Evolutionary conservation across 2,329 filamentous ascomycete genomes (phyloP).

Genomic region (Pyrenophora teres): DNA sequence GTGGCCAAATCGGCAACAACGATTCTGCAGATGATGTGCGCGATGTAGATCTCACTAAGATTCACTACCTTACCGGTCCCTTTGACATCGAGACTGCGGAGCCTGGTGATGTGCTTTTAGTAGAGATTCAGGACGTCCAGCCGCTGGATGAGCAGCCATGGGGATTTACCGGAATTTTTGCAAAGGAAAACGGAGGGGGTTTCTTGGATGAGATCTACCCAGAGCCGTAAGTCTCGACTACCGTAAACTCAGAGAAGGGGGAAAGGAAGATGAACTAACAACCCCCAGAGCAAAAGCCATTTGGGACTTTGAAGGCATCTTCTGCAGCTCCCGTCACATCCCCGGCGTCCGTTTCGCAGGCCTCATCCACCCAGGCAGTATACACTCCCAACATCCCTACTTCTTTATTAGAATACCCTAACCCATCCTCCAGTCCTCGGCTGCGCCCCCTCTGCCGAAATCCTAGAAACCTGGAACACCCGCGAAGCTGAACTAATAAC

Average conservation of each 20-base stretch:
- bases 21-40: constrained; percentile 87
- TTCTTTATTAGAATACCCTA: background rate
- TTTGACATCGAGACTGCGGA: constrained; percentile 85
- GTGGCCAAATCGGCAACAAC: constrained; percentile 83
- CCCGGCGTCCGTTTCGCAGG: constrained; percentile 81
- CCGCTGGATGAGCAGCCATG: constrained; percentile 83
- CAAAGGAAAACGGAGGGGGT: constrained; percentile 80
- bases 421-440: constrained; percentile 50
- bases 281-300: constrained; percentile 68
- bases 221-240: constrained; percentile 63
- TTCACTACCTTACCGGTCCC: constrained; percentile 88
- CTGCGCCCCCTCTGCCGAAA: constrained; percentile 78
- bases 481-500: constrained; percentile 81
- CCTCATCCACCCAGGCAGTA: constrained; percentile 82
- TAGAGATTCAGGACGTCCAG: constrained; percentile 93
- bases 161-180: constrained; percentile 88
- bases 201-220: constrained; percentile 89
- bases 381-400: background rate
- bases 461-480: constrained; percentile 81
- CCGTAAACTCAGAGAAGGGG: background rate
- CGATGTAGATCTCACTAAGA: constrained; percentile 79
- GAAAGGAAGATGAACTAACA: background rate
- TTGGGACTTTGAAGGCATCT: constrained; percentile 78
- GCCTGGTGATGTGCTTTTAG: constrained; percentile 81
- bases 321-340: constrained; percentile 78